These are phyloP conservation scores for Penicillium psychrosexuale DNA, from an alignment of 2,329 filamentous ascomycete species.

Conservation along the genomic window DNA sequence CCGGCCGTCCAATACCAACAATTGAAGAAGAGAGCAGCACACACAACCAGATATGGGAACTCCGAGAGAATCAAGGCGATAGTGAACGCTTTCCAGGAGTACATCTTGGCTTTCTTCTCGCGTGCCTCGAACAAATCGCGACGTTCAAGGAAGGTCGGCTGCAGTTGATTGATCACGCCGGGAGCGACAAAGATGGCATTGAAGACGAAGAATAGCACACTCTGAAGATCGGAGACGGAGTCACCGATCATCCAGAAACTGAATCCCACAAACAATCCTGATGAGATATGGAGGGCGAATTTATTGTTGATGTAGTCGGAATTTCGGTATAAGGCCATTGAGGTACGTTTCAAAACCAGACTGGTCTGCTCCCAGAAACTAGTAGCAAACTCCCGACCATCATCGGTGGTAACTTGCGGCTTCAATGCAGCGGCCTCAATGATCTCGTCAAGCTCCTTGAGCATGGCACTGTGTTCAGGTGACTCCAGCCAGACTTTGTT, in stretches of 20 bases:
- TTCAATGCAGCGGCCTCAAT: slow-evolving; percentile 48
- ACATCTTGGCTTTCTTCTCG: slow-evolving; percentile 69
- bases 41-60: slow-evolving; percentile 63
- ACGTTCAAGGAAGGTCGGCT: slow-evolving; percentile 67
- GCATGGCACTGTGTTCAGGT: slow-evolving; percentile 54
- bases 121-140: slow-evolving; percentile 64
- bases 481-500: slow-evolving; percentile 68
- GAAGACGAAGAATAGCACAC: slow-evolving; percentile 68
- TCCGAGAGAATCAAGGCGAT: slow-evolving; percentile 67
- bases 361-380: slow-evolving; percentile 60
- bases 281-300: slow-evolving; percentile 54
- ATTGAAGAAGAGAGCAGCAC: slow-evolving; percentile 63
- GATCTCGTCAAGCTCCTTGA: slow-evolving; percentile 63
- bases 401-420: slow-evolving; percentile 43
- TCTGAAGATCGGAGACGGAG: slow-evolving; percentile 63
- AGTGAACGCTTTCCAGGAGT: slow-evolving; percentile 70
- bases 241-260: slow-evolving; percentile 68
- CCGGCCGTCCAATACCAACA: slow-evolving; percentile 73
- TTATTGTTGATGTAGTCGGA: slow-evolving; percentile 66
- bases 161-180: slow-evolving; percentile 49
- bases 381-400: slow-evolving; percentile 62
- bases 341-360: slow-evolving; percentile 65
- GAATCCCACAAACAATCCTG: slow-evolving; percentile 49
- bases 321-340: slow-evolving; percentile 64
- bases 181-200: slow-evolving; percentile 57